Percentiles rank a stretch among this genome's conserved stretches.
Conservation (phyloP, 2,329 filamentous ascomycete genomes). For the Aspergillus uvarum region DNA sequence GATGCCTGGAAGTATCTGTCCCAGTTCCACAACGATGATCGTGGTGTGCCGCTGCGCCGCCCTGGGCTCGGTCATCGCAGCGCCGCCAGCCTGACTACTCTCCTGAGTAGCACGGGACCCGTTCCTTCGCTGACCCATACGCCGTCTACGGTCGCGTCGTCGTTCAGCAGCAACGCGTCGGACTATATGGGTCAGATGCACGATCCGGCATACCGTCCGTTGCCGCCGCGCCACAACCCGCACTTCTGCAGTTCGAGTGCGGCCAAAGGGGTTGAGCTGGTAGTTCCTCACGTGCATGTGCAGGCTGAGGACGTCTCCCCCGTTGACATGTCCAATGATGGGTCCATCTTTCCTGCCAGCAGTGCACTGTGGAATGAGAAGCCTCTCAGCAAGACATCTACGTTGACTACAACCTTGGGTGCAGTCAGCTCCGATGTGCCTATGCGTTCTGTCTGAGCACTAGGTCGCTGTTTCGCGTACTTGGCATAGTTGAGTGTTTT, state of each 20-base stretch:
- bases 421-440: conserved; percentile 2
- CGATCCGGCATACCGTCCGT: conserved; percentile 34
- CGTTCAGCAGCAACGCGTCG: conserved; percentile 37
- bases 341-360: conserved; percentile 31
- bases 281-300: conserved; percentile 39
- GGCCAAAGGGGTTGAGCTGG: conserved; percentile 40
- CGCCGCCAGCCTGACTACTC: conserved; percentile 35
- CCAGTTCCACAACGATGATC: conserved; percentile 41
- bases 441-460: not conserved
- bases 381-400: conserved; percentile 14
- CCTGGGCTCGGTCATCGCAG: conserved; percentile 26
- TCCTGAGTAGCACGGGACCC: conserved; percentile 24
- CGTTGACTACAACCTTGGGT: conserved; percentile 10
- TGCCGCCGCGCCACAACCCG: conserved; percentile 44
- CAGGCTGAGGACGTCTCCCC: conserved; percentile 16
- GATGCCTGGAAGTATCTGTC: conserved; percentile 48
- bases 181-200: conserved; percentile 32
- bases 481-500: not conserved
- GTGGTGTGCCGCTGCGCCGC: conserved; percentile 19
- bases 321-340: conserved; percentile 22
- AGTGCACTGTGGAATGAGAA: conserved; percentile 30
- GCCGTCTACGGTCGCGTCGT: conserved; percentile 41
- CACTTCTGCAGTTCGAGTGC: conserved; percentile 33
- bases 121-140: conserved; percentile 38
- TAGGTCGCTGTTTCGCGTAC: not conserved